A percentile compares a stretch with the other conserved stretches of the same genome.
Conservation (phyloP, 768 basidiomycete species). For the Lentinula raphanica region DNA sequence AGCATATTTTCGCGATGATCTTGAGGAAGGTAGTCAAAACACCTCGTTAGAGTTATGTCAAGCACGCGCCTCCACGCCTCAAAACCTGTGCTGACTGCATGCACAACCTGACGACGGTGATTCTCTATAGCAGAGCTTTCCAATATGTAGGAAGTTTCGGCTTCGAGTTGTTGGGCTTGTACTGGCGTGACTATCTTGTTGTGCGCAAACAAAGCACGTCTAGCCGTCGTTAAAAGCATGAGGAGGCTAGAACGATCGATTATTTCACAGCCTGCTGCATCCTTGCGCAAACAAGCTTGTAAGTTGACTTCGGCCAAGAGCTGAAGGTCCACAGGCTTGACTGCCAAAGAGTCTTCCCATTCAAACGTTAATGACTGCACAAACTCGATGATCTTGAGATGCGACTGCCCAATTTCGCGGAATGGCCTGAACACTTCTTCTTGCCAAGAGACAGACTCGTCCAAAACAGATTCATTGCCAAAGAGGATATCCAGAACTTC, state of each 20-base stretch:
- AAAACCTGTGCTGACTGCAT: conserved; percentile 66
- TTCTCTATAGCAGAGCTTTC: conserved; percentile 86
- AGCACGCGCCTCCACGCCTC: conserved; percentile 83
- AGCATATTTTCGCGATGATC: conserved; percentile 84
- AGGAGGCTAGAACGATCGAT: conserved; percentile 72
- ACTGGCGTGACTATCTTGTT: conserved; percentile 58
- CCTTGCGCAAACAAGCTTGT: conserved; percentile 60
- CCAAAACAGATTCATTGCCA: conserved; percentile 51
- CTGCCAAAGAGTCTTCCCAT: conserved; percentile 74
- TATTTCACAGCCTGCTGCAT: conserved; percentile 73
- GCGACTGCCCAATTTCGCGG: conserved; percentile 74
- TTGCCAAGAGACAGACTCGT: conserved; percentile 30
- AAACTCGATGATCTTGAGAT: conserved; percentile 82
- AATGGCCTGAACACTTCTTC: conserved; percentile 53
- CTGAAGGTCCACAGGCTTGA: conserved; percentile 53
- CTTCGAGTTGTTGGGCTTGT: conserved; percentile 60
- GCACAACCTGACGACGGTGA: conserved; percentile 73
- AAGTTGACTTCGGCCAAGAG: conserved; percentile 66
- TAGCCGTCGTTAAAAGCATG: conserved; percentile 58
- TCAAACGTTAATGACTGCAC: conserved; percentile 83
- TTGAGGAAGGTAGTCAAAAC: conserved; percentile 76
- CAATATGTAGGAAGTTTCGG: conserved; percentile 71
- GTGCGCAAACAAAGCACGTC: conserved; percentile 59
- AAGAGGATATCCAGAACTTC: conserved; percentile 82
- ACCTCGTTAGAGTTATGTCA: conserved; percentile 81